phyloP scores from a whole-genome alignment of 2,329 filamentous ascomycete species.

The Fusarium chuoi region DNA sequence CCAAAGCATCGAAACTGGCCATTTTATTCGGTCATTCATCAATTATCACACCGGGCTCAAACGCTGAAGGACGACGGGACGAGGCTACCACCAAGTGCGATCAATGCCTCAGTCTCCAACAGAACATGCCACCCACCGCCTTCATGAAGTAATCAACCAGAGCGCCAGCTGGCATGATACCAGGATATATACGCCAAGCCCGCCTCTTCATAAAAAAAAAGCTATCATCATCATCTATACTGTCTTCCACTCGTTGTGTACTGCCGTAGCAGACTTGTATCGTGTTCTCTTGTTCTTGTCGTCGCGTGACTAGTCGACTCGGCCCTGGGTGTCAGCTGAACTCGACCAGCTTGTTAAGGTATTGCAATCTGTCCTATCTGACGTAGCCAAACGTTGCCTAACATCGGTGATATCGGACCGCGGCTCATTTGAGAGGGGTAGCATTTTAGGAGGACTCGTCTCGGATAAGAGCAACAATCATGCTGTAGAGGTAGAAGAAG shows the following conservation, averaged over 20 bases:
- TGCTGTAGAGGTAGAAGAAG: conserved; percentile 99
- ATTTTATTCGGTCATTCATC: conserved; percentile 46
- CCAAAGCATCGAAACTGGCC: conserved; percentile 2
- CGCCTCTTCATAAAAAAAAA: conserved; percentile 42
- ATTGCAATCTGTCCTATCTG: conserved; percentile 18
- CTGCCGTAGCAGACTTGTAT: conserved; percentile 39
- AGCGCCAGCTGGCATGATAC: conserved; percentile 47
- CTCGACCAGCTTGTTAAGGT: conserved; percentile 20
- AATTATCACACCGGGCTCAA: conserved; percentile 42
- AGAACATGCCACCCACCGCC: conserved; percentile 35
- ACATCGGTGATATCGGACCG: conserved; percentile 18
- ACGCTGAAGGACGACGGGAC: conserved; percentile 26
- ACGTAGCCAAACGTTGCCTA: conserved; percentile 14
- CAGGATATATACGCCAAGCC: conserved; percentile 47
- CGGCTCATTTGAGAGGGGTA: conserved; percentile 22
- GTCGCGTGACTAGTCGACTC: conserved; percentile 35
- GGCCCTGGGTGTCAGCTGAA: conserved; percentile 29
- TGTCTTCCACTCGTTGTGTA: conserved; percentile 44
- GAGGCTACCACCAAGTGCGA: conserved; percentile 18
- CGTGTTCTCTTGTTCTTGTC: conserved; percentile 13
- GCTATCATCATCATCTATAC: conserved; percentile 42
- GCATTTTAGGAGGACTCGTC: conserved; percentile 83
- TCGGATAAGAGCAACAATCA: conserved; percentile 95
- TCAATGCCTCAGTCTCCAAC: conserved; percentile 37
- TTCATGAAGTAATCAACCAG: conserved; percentile 46